A percentile compares a stretch with the other conserved stretches of the same genome.
phyloP scores from a whole-genome alignment of 2,329 filamentous ascomycete genomes.

The Arachnomyces sp. region DNA sequence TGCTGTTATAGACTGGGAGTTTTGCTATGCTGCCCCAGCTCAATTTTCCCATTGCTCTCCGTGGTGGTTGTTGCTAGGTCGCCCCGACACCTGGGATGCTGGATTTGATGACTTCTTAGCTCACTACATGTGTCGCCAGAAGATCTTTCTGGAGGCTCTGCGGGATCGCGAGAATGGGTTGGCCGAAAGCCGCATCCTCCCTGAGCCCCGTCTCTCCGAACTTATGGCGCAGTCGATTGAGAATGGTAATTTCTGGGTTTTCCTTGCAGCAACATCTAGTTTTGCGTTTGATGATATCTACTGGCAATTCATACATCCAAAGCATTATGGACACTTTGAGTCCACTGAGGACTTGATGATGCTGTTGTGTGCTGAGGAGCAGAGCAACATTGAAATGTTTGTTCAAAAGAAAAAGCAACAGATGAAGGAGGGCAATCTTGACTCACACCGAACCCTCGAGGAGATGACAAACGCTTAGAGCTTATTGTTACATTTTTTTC shows the following conservation, averaged over 20 bases:
- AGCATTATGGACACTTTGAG: constrained; percentile 19
- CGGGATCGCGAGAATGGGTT: constrained; percentile 17
- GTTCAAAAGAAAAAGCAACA: constrained; percentile 20
- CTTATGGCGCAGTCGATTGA: constrained; percentile 19
- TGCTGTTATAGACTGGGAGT: constrained; percentile 23
- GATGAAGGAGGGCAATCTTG: constrained; percentile 14
- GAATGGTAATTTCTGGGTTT: constrained; percentile 22
- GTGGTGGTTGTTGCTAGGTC: constrained; percentile 22
- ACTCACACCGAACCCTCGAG: constrained; percentile 15
- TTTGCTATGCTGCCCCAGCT: constrained; percentile 19
- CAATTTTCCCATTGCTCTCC: constrained; percentile 18
- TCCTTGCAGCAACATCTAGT: constrained; percentile 18
- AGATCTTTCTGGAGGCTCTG: constrained; percentile 20
- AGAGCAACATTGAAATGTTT: constrained; percentile 15
- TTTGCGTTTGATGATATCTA: constrained; percentile 25
- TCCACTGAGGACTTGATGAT: constrained; percentile 16
- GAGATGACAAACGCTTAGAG: constrained; percentile 10
- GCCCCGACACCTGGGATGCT: constrained; percentile 20
- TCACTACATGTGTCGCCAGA: constrained; percentile 17
- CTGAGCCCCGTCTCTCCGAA: constrained; percentile 15
- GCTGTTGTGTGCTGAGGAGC: constrained; percentile 19
- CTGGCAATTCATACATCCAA: constrained; percentile 21
- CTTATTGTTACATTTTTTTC: neutral
- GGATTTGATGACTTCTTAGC: constrained; percentile 19
- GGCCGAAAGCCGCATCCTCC: constrained; percentile 12